Base-by-base conservation (phyloP, 345 rosid species). In the Microcos paniculata region DNA sequence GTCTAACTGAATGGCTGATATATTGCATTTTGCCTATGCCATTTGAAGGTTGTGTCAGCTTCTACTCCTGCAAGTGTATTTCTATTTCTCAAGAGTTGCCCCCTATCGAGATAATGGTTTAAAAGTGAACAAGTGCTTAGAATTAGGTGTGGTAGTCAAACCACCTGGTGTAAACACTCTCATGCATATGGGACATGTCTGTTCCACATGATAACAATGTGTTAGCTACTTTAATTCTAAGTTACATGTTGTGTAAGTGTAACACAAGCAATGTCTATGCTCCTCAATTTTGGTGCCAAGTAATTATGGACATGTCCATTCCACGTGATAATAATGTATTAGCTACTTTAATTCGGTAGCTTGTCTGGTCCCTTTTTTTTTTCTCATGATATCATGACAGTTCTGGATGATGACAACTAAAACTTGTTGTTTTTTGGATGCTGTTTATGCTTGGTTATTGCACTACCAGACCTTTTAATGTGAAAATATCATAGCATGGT, bases 81-180 rank as follows among this genome's bases (percentile, higher is more conserved):
- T 46, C 53, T 53, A 12, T 70, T 55, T 71, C 51, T 71, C 49
- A 38, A 6, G 42, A 35, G 31, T 56, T 35, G 12, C 62, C 45
- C 13, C 45, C 48, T 70, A 24, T 21, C 8, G 35, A 21, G 63
- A 71, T 71, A 33, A n/a, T 35, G 49, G n/a, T 52, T 53, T 71
- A 21, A 33, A 53, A 1, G 2, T 31, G 21, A 52, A 53, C 8
- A 33, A 71, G 74, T 53, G 14, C 3, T 14, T 23, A 71, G 63
- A 56, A 71, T 55, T 38, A 31, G 31, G 74, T 51, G 46, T 38
- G 74, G 49, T 55, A 55, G 53, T 55, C 15, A 38, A 55, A 55
- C 9, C 8, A 10, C 28, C 48, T 38, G 48, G 26, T 71, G 23
- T 55, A 55, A 40, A 55, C 49, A 55, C 21, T 31, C 35, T 19